Conservation (phyloP, 2,329 filamentous ascomycete species). For the Arthrobotrys megalospora region DNA sequence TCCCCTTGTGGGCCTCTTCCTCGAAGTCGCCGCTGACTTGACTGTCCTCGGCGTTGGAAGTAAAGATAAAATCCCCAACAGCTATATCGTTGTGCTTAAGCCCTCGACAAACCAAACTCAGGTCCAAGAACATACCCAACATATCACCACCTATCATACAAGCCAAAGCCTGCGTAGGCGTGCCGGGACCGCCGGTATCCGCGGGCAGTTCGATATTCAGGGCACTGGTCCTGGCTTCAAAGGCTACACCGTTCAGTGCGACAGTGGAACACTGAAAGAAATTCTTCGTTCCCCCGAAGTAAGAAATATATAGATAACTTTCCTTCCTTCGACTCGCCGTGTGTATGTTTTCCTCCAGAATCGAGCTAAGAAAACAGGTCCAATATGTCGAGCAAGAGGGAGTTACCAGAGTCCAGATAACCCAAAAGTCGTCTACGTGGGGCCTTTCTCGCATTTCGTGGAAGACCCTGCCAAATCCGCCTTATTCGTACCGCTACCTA, state of each 20-base stretch:
- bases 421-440: constrained; percentile 66
- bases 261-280: constrained; percentile 23
- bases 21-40: constrained; percentile 27
- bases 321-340: background rate
- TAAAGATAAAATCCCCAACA: constrained; percentile 71
- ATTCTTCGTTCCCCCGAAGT: constrained; percentile 40
- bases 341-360: too few relatives aligned
- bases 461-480: constrained; percentile 64
- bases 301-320: background rate
- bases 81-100: constrained; percentile 78
- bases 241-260: constrained; percentile 32
- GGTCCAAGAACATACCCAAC: constrained; percentile 25
- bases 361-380: constrained; percentile 14
- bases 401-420: background rate
- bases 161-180: background rate
- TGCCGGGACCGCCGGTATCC: constrained; percentile 23
- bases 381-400: constrained; percentile 44
- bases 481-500: constrained; percentile 65
- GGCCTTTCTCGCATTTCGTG: constrained; percentile 73
- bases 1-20: constrained; percentile 28
- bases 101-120: constrained; percentile 64
- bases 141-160: constrained; percentile 16
- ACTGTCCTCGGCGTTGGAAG: constrained; percentile 15
- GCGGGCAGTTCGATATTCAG: constrained; percentile 3
- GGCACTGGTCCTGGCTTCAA: constrained; percentile 25